Conservation (phyloP, 2,329 filamentous ascomycete genomes). For the Arthroderma sp. region DNA sequence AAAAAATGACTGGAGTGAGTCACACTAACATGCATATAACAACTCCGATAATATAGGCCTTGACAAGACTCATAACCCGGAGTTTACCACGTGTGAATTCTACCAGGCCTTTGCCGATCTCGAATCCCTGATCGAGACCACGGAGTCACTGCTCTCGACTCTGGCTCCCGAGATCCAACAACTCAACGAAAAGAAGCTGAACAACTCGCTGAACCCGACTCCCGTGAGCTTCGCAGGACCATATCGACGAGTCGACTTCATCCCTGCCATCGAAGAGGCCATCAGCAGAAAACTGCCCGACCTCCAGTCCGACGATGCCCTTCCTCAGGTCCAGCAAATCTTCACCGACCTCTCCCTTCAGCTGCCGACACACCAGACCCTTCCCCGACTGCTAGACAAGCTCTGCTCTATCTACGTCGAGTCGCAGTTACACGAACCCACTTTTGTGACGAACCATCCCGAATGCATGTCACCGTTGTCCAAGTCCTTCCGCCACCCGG, state of each 20-base stretch:
- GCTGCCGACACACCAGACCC: constrained; percentile 42
- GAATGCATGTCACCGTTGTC: constrained; percentile 82
- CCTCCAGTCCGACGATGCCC: constrained; percentile 43
- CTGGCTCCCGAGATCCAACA: constrained; percentile 43
- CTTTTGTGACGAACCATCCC: constrained; percentile 83
- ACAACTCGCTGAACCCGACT: constrained; percentile 37
- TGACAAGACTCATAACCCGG: constrained; percentile 86
- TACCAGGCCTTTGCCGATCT: constrained; percentile 78
- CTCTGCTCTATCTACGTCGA: constrained; percentile 69
- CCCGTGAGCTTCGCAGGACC: constrained; percentile 46
- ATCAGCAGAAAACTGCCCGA: constrained; percentile 56
- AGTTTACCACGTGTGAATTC: constrained; percentile 96
- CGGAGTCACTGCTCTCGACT: constrained; percentile 56
- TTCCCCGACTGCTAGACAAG: constrained; percentile 66
- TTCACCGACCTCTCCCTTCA: constrained; percentile 41
- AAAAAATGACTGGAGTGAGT: background rate
- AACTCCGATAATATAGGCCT: constrained; percentile 43
- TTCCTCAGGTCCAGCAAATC: constrained; percentile 45
- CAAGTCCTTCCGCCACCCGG: constrained; percentile 66
- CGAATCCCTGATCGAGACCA: constrained; percentile 60
- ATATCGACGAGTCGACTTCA: constrained; percentile 63
- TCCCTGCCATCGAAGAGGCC: constrained; percentile 61
- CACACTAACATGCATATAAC: constrained; percentile 12
- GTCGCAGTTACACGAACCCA: constrained; percentile 56
- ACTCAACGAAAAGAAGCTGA: constrained; percentile 27